Evolutionary conservation across 192 early-diverging fungal genomes (phyloP), one percentile per base, ranked within the genome.

Genomic region (Coemansia furcata): DNA sequence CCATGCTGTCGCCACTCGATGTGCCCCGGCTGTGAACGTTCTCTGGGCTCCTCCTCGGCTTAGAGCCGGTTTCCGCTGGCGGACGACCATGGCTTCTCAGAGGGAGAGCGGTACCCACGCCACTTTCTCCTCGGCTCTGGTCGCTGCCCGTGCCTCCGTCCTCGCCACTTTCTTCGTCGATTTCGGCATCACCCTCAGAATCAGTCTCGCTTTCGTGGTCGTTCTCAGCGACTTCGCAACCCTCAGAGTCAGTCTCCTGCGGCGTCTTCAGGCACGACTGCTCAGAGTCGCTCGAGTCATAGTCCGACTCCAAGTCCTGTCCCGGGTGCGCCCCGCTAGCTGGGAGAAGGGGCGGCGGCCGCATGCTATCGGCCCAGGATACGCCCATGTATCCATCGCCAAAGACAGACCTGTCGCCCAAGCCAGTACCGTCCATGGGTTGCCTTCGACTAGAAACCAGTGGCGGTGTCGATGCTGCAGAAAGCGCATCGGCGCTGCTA

Each of bases 241-340:
- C 69, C 44, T 65, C 74, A 14, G 74, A 67, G 10, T 64, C 69
- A 8, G 66, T 68, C 50, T 77, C 79, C 15, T 67, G 68, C 12
- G 80, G 80, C 21, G 80, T 82, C 46, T 60, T 67, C 35, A 82
- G 42, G 32, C 63, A 73, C 2, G 80, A 82, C 29, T 30, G 39
- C 14, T 82, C 80, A 1, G 80, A 63, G 40, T 82, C 80, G 17
- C 67, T 74, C 32, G 74, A 65, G 15, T 73, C 75, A 49, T 65
- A 73, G 17, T 65, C 77, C 4, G 62, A 62, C 1, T 42, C 71
- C 21, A 46, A 14, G 4, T 47, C 54, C 50, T 52, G 26, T 10
- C 63, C 71, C 3, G 63, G 30, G 21, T 71, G 52, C 55, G 4
- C 19, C 15, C 42, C 15, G 19, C 30, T 32, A 3, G 60, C 66